phyloP scores from a whole-genome alignment of 2,329 filamentous ascomycete genomes.

The Teratosphaeriaceae sp. region DNA sequence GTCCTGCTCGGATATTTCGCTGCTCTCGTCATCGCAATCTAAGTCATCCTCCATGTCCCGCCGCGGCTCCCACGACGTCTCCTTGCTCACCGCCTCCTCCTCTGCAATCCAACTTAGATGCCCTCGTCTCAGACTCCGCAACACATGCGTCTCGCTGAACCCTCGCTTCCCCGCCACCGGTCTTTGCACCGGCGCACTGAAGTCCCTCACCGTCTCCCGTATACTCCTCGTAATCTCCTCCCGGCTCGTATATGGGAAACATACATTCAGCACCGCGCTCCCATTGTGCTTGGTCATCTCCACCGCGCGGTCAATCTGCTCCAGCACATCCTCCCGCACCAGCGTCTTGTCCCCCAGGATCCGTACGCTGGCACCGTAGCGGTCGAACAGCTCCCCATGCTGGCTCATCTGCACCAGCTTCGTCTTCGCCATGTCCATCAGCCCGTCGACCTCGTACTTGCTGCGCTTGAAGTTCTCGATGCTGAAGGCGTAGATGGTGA shows the following conservation, averaged over 20 bases:
- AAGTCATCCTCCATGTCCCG: not conserved
- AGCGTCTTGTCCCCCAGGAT: conserved; percentile 79
- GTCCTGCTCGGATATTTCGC: conserved; percentile 20
- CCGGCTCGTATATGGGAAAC: conserved; percentile 93
- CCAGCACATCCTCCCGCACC: conserved; percentile 78
- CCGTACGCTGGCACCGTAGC: conserved; percentile 81
- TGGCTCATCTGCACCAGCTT: conserved; percentile 88
- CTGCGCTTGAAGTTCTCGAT: conserved; percentile 99
- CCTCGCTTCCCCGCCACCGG: conserved; percentile 48
- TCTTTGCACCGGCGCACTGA: conserved; percentile 50
- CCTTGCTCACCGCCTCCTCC: conserved; percentile 13
- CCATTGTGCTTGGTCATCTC: conserved; percentile 83
- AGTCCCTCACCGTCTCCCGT: conserved; percentile 79
- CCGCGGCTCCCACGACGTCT: not conserved
- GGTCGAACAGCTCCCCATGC: conserved; percentile 86
- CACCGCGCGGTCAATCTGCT: conserved; percentile 79
- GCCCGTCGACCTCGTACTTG: conserved; percentile 89
- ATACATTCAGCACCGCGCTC: conserved; percentile 76
- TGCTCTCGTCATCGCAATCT: conserved; percentile 11
- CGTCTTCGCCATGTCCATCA: conserved; percentile 97
- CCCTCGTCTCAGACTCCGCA: conserved; percentile 64
- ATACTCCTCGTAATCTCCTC: conserved; percentile 93
- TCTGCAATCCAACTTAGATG: conserved; percentile 37
- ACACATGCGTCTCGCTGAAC: conserved; percentile 83
- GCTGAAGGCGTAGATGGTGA: conserved; percentile 97